These are phyloP conservation scores for Diaporthe eres DNA, from an alignment of 2,329 filamentous ascomycete genomes.

Conservation along the genomic window DNA sequence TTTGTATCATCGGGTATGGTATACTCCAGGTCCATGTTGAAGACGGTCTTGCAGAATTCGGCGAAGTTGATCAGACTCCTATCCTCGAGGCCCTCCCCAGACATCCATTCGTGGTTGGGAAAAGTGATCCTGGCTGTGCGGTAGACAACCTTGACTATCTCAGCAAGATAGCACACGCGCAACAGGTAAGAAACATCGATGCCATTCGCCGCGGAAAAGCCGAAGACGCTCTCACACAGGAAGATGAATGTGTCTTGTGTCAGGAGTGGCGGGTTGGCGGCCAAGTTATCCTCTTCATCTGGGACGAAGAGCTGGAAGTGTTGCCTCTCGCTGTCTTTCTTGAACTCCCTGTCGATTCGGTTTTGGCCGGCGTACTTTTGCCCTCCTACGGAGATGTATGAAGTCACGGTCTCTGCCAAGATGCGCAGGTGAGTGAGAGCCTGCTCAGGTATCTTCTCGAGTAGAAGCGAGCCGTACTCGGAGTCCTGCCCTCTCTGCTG, in stretches of 20 bases:
- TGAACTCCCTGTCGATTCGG: slow-evolving; percentile 76
- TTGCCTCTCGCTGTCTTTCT: slow-evolving; percentile 77
- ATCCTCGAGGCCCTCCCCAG: slow-evolving; percentile 48
- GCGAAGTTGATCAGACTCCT: slow-evolving; percentile 68
- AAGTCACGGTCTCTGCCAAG: slow-evolving; percentile 87
- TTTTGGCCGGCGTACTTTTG: slow-evolving; percentile 73
- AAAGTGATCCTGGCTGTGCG: slow-evolving; percentile 69
- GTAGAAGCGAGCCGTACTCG: slow-evolving; percentile 78
- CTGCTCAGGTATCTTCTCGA: slow-evolving; percentile 89
- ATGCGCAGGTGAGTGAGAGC: slow-evolving; percentile 89
- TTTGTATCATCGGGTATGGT: slow-evolving; percentile 53
- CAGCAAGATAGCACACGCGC: slow-evolving; percentile 89
- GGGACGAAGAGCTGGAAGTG: slow-evolving; percentile 80
- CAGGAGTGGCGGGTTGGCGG: slow-evolving; percentile 66
- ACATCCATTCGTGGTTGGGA: slow-evolving; percentile 55
- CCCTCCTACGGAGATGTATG: slow-evolving; percentile 84
- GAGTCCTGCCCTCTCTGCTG: slow-evolving; percentile 88
- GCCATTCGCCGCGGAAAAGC: slow-evolving; percentile 75
- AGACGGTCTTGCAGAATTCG: slow-evolving; percentile 66
- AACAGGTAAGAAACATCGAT: slow-evolving; percentile 85
- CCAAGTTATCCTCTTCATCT: slow-evolving; percentile 9
- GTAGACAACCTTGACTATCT: slow-evolving; percentile 86
- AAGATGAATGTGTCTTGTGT: slow-evolving; percentile 83
- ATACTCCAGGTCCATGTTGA: slow-evolving; percentile 59
- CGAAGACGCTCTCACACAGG: slow-evolving; percentile 82